Percentiles rank a stretch among this genome's conserved stretches.
phyloP scores from a whole-genome alignment of 2,329 filamentous ascomycete genomes.

The Colletotrichum gloeosporioides region DNA sequence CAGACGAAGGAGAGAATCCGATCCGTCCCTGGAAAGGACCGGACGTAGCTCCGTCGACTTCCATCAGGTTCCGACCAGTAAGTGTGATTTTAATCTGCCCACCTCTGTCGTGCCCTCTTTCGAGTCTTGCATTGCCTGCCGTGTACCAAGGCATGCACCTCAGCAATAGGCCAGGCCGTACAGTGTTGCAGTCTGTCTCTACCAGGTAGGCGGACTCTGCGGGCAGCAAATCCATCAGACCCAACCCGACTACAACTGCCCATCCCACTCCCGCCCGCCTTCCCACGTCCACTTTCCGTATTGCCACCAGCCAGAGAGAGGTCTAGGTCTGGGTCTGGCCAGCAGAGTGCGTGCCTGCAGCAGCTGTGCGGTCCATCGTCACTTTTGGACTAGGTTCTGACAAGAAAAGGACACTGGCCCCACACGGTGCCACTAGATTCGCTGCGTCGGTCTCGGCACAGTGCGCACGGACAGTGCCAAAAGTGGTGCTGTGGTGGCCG shows the following conservation, averaged over 20 bases:
- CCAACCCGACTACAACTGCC: neutral
- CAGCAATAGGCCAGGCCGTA: neutral
- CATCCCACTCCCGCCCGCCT: neutral
- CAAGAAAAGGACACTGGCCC: neutral
- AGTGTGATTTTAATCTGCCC: neutral
- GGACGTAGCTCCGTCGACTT: slow-evolving; percentile 14
- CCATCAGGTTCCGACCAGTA: slow-evolving; percentile 3
- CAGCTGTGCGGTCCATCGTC: neutral
- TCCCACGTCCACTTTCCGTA: neutral
- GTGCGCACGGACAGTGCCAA: neutral
- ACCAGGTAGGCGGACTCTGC: neutral
- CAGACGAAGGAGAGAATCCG: neutral
- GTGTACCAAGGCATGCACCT: neutral
- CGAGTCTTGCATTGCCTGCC: neutral
- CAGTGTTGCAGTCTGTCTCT: neutral
- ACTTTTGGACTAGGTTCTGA: neutral
- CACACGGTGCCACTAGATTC: neutral
- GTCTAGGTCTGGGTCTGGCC: neutral
- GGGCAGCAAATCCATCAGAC: neutral
- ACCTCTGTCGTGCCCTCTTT: neutral
- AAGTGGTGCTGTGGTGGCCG: neutral
- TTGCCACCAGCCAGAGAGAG: neutral
- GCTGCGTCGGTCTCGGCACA: neutral
- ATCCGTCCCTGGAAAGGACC: neutral
- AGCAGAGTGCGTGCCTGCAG: neutral